Evolutionary conservation across 192 early-diverging fungal species (phyloP), one percentile per base, ranked within the genome.

Genomic region (Podila epigama): DNA sequence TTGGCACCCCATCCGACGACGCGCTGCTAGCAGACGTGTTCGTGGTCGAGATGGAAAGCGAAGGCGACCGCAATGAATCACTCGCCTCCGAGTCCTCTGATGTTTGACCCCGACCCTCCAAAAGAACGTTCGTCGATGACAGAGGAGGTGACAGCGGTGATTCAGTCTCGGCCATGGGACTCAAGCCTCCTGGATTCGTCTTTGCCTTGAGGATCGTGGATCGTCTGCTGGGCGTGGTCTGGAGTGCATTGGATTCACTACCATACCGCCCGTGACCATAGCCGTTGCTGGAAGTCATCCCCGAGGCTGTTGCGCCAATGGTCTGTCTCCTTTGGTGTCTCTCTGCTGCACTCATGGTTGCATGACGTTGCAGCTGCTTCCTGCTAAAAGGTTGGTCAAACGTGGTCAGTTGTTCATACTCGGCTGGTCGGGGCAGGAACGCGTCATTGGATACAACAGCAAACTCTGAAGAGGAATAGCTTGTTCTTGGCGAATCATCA

Each of bases 341-440:
- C 4, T 77, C 72, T 5, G 39, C 60, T n/a, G 42, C 41, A 16
- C 64, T 28, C 34, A 68, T 11, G 6, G 65, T 48, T 4, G 65
- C 42, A 37, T 75, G 72, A 33, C 65, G 59, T n/a, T 58, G 72
- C 4, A 77, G 60, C 27, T 77, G 59, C 36, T 68, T 52, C 29
- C 72, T 65, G 2, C 52, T 67, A 55, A 50, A 77, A 4, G 72
- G 72, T 12, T 68, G 53, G 16, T 67, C 65, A 59, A 77, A 77
- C 3, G 72, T 77, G 9, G 72, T 77, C 44, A 77, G 16, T 11
- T 62, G 65, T 28, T 77, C 72, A 20, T 62, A 75, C n/a, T 77
- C 72, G 0, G 59, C 33, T 11, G 60, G 3, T 6, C 12, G 37
- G 16, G 53, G 28, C n/a, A 16, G 48, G 13, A 13, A 13, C 4